phyloP scores from a whole-genome alignment of 1,139 yeast genomes.

The Debaryomycetaceae sp. region DNA sequence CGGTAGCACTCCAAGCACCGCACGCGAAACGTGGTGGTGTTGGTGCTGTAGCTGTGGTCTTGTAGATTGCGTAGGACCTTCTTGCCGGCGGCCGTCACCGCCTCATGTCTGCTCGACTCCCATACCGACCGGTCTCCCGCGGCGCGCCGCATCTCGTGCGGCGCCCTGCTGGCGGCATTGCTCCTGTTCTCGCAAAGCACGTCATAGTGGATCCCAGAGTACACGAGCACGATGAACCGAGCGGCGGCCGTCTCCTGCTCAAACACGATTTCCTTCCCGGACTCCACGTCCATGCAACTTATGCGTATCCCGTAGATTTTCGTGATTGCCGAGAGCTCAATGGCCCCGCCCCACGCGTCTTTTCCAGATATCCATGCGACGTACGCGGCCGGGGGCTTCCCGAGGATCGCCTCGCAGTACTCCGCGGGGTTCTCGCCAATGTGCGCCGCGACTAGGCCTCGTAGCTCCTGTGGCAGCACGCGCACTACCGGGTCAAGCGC shows the following conservation, averaged over 20 bases:
- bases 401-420: constrained; percentile 54
- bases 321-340: constrained; percentile 60
- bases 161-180: constrained; percentile 7
- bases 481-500: constrained; percentile 23
- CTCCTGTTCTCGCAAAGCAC: constrained; percentile 32
- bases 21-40: constrained; percentile 50
- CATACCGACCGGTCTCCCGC: constrained; percentile 2
- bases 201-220: constrained; percentile 74
- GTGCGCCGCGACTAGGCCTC: constrained; percentile 34
- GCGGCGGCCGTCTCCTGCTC: constrained; percentile 17
- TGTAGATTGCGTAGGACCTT: constrained; percentile 38
- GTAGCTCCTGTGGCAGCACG: constrained; percentile 25
- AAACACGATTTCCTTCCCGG: constrained; percentile 48
- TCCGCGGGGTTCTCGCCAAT: constrained; percentile 32
- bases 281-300: constrained; percentile 58
- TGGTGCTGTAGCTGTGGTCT: constrained; percentile 50
- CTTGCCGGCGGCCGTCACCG: constrained; percentile 25
- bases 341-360: constrained; percentile 82
- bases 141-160: constrained; percentile 17
- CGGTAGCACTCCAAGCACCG: constrained; percentile 49
- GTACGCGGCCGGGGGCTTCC: constrained; percentile 39
- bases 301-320: constrained; percentile 43
- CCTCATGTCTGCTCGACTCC: constrained; percentile 7
- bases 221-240: constrained; percentile 38
- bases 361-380: constrained; percentile 50